Percentiles rank a stretch among this genome's conserved stretches.
phyloP scores from a whole-genome alignment of 192 early-diverging fungal species.

The Coemansia sp. region DNA sequence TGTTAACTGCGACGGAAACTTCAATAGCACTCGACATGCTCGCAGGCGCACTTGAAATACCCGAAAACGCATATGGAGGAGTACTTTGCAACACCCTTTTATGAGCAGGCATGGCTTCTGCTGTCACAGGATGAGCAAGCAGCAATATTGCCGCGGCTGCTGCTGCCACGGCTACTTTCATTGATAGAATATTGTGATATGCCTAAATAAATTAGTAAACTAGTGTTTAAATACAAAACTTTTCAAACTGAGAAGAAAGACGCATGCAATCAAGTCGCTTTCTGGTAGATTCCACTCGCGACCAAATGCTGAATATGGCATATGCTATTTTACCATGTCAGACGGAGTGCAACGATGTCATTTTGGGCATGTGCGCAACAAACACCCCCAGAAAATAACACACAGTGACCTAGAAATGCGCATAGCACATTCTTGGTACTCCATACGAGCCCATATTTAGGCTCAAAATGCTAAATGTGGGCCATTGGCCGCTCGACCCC shows the following conservation, averaged over 20 bases:
- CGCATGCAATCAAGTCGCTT: neutral
- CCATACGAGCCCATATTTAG: neutral
- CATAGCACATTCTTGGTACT: neutral
- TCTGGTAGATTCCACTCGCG: neutral
- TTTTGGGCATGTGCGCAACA: neutral
- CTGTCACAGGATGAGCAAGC: neutral
- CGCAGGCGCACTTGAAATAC: neutral
- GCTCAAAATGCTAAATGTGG: neutral
- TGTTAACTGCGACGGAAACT: too few relatives aligned
- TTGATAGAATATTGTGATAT: neutral
- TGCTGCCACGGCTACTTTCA: conserved; percentile 3
- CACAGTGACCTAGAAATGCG: neutral
- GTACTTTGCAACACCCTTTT: neutral
- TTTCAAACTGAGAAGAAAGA: neutral
- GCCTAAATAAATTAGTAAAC: neutral
- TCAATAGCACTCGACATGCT: neutral
- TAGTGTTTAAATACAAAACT: neutral
- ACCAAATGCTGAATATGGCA: neutral
- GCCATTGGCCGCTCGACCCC: neutral
- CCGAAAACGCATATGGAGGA: neutral
- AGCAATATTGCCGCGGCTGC: neutral
- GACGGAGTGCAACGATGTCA: neutral
- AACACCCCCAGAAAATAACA: neutral
- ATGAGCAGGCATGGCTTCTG: neutral
- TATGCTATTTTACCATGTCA: neutral